A percentile compares a stretch with the other conserved stretches of the same genome.
phyloP scores from a whole-genome alignment of 2,329 filamentous ascomycete genomes.

The Uncinocarpus reesii region DNA sequence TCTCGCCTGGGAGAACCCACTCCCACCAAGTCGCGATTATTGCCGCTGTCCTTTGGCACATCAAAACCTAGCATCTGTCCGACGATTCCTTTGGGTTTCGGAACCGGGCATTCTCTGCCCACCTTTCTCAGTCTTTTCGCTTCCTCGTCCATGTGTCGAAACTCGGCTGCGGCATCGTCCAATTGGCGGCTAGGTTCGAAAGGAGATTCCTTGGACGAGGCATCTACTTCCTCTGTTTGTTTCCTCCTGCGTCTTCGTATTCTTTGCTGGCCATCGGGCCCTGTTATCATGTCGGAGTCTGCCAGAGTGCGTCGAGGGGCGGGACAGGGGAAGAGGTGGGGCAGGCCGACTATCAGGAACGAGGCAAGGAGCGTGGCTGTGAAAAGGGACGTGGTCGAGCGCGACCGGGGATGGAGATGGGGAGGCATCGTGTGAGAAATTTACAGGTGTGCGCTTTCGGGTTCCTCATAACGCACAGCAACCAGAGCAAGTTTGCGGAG shows the following conservation, averaged over 20 bases:
- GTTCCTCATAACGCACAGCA: background rate
- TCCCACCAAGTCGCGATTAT: background rate
- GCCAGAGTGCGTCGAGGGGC: slow-evolving; percentile 65
- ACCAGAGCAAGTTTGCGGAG: background rate
- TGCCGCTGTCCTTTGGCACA: slow-evolving; percentile 8
- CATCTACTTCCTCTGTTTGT: background rate
- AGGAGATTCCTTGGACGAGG: background rate
- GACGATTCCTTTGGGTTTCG: slow-evolving; percentile 72
- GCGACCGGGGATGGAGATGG: slow-evolving; percentile 82
- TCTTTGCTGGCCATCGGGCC: slow-evolving; percentile 34
- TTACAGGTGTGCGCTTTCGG: background rate
- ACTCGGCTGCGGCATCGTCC: slow-evolving; percentile 37
- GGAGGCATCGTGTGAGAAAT: slow-evolving; percentile 54
- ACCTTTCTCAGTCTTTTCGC: slow-evolving; percentile 33
- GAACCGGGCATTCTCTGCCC: slow-evolving; percentile 76
- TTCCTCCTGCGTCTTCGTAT: slow-evolving; percentile 31
- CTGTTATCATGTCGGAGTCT: slow-evolving; percentile 48
- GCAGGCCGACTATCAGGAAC: slow-evolving; percentile 83
- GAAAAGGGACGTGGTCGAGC: slow-evolving; percentile 88
- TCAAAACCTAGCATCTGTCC: slow-evolving; percentile 66
- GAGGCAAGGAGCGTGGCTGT: slow-evolving; percentile 81
- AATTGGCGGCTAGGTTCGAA: background rate
- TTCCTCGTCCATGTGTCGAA: slow-evolving; percentile 34
- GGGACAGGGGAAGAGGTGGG: slow-evolving; percentile 84
- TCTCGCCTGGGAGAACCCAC: background rate